These are phyloP conservation scores for Berberis vulgaris DNA, from an alignment of 164 flowering plant species.

Conservation along the genomic window DNA sequence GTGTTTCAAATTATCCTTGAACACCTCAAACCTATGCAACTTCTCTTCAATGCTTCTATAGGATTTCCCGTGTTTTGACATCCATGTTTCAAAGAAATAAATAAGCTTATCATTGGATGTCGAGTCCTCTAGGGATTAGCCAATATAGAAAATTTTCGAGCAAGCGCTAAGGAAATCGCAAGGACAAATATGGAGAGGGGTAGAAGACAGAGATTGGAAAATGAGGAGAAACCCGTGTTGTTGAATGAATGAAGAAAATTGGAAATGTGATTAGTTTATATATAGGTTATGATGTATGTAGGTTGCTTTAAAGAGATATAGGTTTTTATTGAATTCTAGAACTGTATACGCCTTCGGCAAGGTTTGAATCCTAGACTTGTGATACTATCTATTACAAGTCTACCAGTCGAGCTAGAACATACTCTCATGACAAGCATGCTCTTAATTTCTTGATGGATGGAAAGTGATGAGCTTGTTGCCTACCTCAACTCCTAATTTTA, in stretches of 20 bases:
- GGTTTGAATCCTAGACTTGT: too few species aligned
- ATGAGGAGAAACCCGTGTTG: constrained; percentile 27
- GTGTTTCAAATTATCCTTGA: constrained; percentile 67
- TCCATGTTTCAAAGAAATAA: constrained; percentile 64
- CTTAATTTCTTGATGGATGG: too few species aligned
- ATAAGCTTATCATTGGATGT: constrained; percentile 44
- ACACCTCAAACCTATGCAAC: constrained; percentile 55
- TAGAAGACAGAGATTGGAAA: constrained; percentile 13
- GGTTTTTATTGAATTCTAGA: constrained; percentile 5
- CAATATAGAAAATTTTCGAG: constrained; percentile 58
- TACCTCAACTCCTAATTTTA: too few species aligned
- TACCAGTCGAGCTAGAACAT: too few species aligned
- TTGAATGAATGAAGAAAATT: constrained; percentile 7
- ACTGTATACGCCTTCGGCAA: too few species aligned
- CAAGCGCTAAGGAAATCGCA: constrained; percentile 5
- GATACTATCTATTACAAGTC: too few species aligned
- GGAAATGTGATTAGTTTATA: constrained; percentile 10
- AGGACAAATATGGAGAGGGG: background rate
- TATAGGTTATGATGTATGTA: constrained; percentile 9
- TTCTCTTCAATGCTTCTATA: constrained; percentile 63
- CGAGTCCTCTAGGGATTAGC: constrained; percentile 50
- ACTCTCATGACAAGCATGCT: too few species aligned
- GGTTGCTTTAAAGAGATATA: constrained; percentile 37
- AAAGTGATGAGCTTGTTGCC: too few species aligned
- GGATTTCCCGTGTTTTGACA: constrained; percentile 43